Conservation (phyloP, 768 basidiomycete species). For the Agaricus subrufescens region DNA sequence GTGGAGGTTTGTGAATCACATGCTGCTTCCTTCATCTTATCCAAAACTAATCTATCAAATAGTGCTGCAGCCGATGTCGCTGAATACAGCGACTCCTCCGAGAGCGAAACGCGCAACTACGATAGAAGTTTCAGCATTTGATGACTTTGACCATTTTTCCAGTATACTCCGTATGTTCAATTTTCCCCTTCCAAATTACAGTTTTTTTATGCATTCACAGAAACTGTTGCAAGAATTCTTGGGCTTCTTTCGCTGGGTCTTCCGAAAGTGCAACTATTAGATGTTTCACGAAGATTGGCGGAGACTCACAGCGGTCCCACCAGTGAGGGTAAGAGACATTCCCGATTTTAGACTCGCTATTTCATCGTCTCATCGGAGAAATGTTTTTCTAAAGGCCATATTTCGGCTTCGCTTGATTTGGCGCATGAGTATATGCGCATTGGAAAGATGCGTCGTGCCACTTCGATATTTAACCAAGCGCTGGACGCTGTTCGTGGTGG, state of each 20-base stretch:
- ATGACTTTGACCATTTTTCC: conserved; percentile 38
- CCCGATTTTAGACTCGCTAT: background rate
- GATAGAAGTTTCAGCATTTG: conserved; percentile 22
- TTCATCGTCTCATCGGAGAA: background rate
- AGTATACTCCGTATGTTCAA: conserved; percentile 48
- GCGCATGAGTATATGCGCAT: conserved; percentile 78
- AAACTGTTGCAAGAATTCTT: conserved; percentile 39
- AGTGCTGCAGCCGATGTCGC: conserved; percentile 27
- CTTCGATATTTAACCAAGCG: conserved; percentile 56
- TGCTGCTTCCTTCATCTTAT: background rate
- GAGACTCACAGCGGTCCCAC: conserved; percentile 38
- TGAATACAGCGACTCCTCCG: conserved; percentile 23
- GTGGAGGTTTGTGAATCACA: conserved; percentile 24
- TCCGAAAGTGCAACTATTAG: conserved; percentile 62
- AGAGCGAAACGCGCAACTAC: conserved; percentile 17
- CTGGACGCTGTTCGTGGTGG: conserved; percentile 40
- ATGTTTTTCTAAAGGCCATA: conserved; percentile 41
- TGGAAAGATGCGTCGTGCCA: conserved; percentile 69
- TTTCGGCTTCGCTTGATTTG: conserved; percentile 61
- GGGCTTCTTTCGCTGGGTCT: conserved; percentile 66
- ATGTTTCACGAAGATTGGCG: conserved; percentile 56
- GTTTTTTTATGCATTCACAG: background rate
- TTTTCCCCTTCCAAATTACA: background rate
- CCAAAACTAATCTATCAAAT: background rate
- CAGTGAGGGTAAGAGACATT: conserved; percentile 40